Conservation (phyloP, 2,329 filamentous ascomycete genomes). For the Lojkania enalia region DNA sequence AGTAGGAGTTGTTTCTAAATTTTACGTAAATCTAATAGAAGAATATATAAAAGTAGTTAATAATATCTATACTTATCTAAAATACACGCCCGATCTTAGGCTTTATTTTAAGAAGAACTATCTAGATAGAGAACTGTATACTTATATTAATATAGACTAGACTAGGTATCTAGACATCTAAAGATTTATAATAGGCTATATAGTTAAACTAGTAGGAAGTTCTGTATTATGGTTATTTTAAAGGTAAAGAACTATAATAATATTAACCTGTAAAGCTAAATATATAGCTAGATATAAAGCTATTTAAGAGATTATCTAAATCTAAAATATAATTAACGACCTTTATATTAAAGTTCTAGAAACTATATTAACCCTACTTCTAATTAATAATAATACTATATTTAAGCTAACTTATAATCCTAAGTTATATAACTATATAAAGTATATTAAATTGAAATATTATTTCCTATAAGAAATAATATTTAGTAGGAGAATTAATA, state of each 20-base stretch:
- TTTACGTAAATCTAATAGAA: not conserved
- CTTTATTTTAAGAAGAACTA: not conserved
- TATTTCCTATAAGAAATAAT: not conserved
- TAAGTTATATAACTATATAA: not conserved
- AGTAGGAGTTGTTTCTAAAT: not conserved
- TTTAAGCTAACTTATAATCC: not conserved
- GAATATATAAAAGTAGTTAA: not conserved
- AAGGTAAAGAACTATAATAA: not conserved
- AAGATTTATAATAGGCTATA: not conserved
- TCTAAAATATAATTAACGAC: not conserved
- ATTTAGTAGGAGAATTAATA: not conserved
- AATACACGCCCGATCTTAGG: not conserved
- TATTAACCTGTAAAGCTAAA: not conserved
- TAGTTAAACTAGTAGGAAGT: not conserved
- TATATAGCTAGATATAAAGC: not conserved
- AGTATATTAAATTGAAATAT: not conserved
- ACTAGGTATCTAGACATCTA: not conserved
- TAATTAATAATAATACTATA: not conserved
- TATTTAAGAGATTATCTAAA: not conserved
- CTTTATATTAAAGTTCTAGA: not conserved
- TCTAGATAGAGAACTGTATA: not conserved
- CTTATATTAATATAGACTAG: not conserved
- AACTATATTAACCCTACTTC: not conserved
- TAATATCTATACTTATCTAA: not conserved
- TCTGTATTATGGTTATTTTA: not conserved